Base-by-base conservation (phyloP, 169 alveolate species). In the Miamiensis avidus region DNA sequence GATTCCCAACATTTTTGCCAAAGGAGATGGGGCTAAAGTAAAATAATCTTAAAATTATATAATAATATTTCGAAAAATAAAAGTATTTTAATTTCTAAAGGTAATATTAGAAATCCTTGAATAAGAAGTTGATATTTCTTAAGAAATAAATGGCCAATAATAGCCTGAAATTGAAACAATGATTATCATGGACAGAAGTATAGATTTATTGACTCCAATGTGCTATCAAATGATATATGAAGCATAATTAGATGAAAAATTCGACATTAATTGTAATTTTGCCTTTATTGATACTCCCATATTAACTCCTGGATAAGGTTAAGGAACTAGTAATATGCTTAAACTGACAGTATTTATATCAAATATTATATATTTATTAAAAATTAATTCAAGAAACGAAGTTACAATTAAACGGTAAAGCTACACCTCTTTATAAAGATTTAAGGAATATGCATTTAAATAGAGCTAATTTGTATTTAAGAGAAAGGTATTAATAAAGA, bases 181-280 rank as follows among this genome's bases (percentile, higher is more conserved):
- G 31, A 85, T 85, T 34, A n/a, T 85, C 0, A 72, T 74, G 31
- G 89, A 85, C 64, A 85, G 89, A 74, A 74, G 75, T 27, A 30
- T 85, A 0, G 89, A 85, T 32, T 79, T 85, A 6, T n/a, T 85
- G 1, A 85, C 89, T 32, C 89, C 89, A 0, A 29, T 78, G 32
- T 74, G 75, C 20, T 49, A 84, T 0, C 49, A 85, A 74, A 72
- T 85, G 31, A 82, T 79, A 25, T 85, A 85, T 74, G 89, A 85
- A 74, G 89, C 86, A 34, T 74, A 78, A 74, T 34, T 85, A 29
- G 89, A 85, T 74, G 89, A 85, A 49, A 4, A 49, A 49, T 49
- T 11, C 20, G 69, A 20, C 4, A 49, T 49, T 11, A 20, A 49
- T 4, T 4, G 69, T 49, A 49, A 49, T 20, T 11, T 49, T 49